Evolutionary conservation across 768 basidiomycete species (phyloP).

Genomic region (Coprinopsis cinerea): DNA sequence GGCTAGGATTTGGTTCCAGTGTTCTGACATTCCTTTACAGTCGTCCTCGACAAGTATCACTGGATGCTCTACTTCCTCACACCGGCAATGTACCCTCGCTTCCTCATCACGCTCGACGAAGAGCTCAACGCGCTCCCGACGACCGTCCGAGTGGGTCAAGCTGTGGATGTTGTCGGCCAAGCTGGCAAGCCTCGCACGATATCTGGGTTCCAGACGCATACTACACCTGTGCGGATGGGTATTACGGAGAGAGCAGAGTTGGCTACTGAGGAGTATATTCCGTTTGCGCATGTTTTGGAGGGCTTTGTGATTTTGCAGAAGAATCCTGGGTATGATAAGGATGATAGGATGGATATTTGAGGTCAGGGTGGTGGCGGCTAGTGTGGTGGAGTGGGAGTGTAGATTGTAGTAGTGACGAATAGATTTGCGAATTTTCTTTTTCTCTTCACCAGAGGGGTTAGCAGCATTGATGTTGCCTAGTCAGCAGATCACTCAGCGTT

Average conservation of each 20-base stretch:
- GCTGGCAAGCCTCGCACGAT: constrained; percentile 96
- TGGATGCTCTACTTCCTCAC: constrained; percentile 99
- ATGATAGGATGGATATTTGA: constrained; percentile 68
- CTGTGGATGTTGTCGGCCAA: constrained; percentile 95
- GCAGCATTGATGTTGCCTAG: too few species aligned
- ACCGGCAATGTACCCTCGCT: constrained; percentile 96
- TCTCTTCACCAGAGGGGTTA: too few species aligned
- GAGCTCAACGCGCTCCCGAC: constrained; percentile 80
- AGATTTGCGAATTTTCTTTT: not conserved
- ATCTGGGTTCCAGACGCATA: constrained; percentile 97
- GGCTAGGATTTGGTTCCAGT: not conserved
- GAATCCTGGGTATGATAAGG: constrained; percentile 86
- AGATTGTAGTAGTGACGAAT: not conserved
- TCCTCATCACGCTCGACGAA: constrained; percentile 96
- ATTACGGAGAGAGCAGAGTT: constrained; percentile 93
- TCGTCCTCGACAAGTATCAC: constrained; percentile 91
- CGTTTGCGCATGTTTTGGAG: constrained; percentile 85
- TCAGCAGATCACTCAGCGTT: too few species aligned
- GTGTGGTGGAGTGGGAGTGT: not conserved
- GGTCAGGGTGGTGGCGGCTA: not conserved
- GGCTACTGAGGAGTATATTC: constrained; percentile 94
- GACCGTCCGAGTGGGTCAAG: constrained; percentile 94
- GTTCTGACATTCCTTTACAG: constrained; percentile 33
- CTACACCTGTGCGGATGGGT: constrained; percentile 91
- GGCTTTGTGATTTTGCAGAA: constrained; percentile 89